A percentile compares a stretch with the other conserved stretches of the same genome.
phyloP scores from a whole-genome alignment of 2,329 filamentous ascomycete species.

The Chalaropsis thielavioides region DNA sequence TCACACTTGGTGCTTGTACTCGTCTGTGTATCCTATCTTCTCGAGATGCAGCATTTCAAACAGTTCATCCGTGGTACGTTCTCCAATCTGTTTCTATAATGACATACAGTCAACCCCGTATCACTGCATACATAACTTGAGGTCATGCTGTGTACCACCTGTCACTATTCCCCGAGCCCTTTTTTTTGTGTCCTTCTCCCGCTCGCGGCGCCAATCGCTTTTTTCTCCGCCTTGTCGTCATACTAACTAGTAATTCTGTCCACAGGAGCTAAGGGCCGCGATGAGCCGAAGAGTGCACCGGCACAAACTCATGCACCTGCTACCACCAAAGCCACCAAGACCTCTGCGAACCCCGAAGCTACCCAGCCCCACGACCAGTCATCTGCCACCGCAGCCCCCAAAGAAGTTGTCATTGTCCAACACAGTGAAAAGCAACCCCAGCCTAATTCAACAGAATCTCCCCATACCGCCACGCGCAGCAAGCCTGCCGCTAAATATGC shows the following conservation, averaged over 20 bases:
- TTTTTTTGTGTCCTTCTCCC: not conserved
- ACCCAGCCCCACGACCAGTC: not conserved
- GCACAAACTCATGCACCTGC: conserved; percentile 1
- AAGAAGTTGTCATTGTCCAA: conserved; percentile 11
- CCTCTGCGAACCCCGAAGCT: not conserved
- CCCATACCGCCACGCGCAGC: not conserved
- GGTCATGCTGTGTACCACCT: not conserved
- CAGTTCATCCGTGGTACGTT: conserved; percentile 17
- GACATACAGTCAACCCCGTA: not conserved
- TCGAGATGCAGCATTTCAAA: conserved; percentile 16
- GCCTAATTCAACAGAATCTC: not conserved
- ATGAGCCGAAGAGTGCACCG: conserved; percentile 9
- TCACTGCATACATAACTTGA: not conserved
- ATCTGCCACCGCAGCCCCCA: not conserved
- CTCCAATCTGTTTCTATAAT: not conserved
- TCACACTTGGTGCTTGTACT: not conserved
- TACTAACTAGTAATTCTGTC: not conserved
- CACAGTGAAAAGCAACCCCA: conserved; percentile 10
- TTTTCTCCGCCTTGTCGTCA: not conserved
- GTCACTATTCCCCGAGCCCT: not conserved
- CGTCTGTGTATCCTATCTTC: not conserved
- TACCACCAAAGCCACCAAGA: not conserved
- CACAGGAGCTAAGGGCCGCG: conserved; percentile 14
- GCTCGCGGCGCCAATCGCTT: not conserved
- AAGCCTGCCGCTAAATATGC: conserved; percentile 22